Evolutionary conservation across 257 asterid species (phyloP).

Genomic region (Schizonepeta tenuifolia): DNA sequence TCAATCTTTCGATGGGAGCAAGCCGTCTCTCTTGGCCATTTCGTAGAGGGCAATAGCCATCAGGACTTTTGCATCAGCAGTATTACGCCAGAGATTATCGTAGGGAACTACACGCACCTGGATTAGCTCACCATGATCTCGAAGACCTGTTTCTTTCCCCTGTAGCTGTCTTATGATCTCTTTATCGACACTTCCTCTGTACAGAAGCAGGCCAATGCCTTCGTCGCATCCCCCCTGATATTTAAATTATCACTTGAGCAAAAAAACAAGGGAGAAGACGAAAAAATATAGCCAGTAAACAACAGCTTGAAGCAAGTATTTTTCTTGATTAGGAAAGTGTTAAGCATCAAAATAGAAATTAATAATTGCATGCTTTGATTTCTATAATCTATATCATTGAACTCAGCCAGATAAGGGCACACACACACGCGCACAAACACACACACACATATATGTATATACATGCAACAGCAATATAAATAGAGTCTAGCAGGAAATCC

Average conservation of each 20-base stretch:
- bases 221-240: slow-evolving; percentile 91
- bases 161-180: slow-evolving; percentile 63
- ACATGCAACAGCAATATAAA: neutral
- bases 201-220: slow-evolving; percentile 71
- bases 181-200: slow-evolving; percentile 67
- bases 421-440: too few relatives aligned
- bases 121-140: slow-evolving; percentile 87
- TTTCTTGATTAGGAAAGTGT: too few relatives aligned
- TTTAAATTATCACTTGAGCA: slow-evolving; percentile 10
- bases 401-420: neutral
- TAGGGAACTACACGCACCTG: slow-evolving; percentile 83
- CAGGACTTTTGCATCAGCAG: slow-evolving; percentile 87
- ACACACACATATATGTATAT: neutral
- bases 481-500: neutral
- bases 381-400: neutral
- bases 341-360: neutral
- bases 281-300: too few relatives aligned
- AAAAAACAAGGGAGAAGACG: neutral
- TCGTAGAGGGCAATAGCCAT: slow-evolving; percentile 80
- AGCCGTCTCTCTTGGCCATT: slow-evolving; percentile 79
- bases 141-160: slow-evolving; percentile 81
- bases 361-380: neutral
- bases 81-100: slow-evolving; percentile 69
- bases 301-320: neutral
- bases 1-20: slow-evolving; percentile 48